Percentiles rank a stretch among this genome's conserved stretches.
Conservation (phyloP, 2,329 filamentous ascomycete species). For the Botryosphaeria dothidea region DNA sequence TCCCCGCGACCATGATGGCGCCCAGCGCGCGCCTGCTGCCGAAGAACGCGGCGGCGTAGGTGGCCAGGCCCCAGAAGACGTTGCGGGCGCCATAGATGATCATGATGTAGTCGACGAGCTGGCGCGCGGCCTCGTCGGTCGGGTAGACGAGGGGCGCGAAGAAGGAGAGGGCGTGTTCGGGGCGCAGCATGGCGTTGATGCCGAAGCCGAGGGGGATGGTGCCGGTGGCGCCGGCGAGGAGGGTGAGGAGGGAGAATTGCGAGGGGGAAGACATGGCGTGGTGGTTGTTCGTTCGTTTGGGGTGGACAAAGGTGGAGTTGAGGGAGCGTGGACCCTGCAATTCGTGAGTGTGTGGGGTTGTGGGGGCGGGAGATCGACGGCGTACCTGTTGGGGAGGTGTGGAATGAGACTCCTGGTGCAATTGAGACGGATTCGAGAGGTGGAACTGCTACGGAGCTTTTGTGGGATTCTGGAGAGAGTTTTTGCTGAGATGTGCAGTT, state of each 20-base stretch:
- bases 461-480: background rate
- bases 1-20: slow-evolving; percentile 44
- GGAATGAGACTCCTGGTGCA: no score
- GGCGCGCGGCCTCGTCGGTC: slow-evolving; percentile 32
- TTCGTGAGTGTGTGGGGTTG: background rate
- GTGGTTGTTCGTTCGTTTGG: background rate
- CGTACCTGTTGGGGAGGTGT: no score
- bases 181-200: slow-evolving; percentile 42
- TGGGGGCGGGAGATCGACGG: background rate
- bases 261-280: background rate
- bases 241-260: background rate
- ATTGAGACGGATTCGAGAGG: background rate
- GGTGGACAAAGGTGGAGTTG: background rate
- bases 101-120: slow-evolving; percentile 48
- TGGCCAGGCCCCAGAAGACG: slow-evolving; percentile 50
- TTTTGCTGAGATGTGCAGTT: no score
- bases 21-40: slow-evolving; percentile 45
- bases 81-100: slow-evolving; percentile 52
- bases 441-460: no score
- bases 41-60: slow-evolving; percentile 39
- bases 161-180: slow-evolving; percentile 36
- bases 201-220: slow-evolving; percentile 39
- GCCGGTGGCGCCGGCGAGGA: slow-evolving; percentile 25
- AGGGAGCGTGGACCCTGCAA: background rate
- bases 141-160: slow-evolving; percentile 42